These are phyloP conservation scores for Eimeria necatrix DNA, from an alignment of 169 alveolate genomes.

Conservation along the genomic window DNA sequence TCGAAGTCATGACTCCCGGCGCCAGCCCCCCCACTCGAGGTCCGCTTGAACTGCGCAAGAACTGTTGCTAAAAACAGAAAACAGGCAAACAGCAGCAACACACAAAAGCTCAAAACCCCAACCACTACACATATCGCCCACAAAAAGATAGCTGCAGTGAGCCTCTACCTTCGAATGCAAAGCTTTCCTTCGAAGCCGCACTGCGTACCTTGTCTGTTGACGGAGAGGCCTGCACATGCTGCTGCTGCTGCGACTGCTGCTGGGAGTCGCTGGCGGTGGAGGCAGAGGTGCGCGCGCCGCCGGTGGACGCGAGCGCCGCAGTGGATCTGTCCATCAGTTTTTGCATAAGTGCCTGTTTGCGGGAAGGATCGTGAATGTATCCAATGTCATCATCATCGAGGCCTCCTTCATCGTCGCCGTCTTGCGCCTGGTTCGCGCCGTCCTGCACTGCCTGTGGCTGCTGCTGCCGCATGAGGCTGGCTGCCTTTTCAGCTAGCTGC, in stretches of 20 bases:
- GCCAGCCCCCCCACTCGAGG: conserved; percentile 27
- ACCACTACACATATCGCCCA: neutral
- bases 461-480: conserved; percentile 79
- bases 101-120: neutral
- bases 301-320: conserved; percentile 30
- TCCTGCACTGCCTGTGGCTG: conserved; percentile 58
- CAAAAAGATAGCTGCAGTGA: neutral
- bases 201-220: conserved; percentile 56
- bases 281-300: conserved; percentile 43
- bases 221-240: conserved; percentile 40
- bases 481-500: conserved; percentile 81
- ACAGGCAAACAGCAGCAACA: conserved; percentile 25
- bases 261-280: conserved; percentile 48
- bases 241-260: conserved; percentile 65
- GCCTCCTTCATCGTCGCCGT: conserved; percentile 75
- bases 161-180: neutral
- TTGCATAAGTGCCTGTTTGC: conserved; percentile 80
- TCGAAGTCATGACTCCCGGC: conserved; percentile 24
- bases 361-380: conserved; percentile 63
- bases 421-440: conserved; percentile 42
- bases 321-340: conserved; percentile 73
- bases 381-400: conserved; percentile 79
- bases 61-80: conserved; percentile 54
- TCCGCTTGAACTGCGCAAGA: conserved; percentile 29
- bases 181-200: conserved; percentile 56